phyloP scores from a whole-genome alignment of 257 asterid genomes.

The Ballota nigra region DNA sequence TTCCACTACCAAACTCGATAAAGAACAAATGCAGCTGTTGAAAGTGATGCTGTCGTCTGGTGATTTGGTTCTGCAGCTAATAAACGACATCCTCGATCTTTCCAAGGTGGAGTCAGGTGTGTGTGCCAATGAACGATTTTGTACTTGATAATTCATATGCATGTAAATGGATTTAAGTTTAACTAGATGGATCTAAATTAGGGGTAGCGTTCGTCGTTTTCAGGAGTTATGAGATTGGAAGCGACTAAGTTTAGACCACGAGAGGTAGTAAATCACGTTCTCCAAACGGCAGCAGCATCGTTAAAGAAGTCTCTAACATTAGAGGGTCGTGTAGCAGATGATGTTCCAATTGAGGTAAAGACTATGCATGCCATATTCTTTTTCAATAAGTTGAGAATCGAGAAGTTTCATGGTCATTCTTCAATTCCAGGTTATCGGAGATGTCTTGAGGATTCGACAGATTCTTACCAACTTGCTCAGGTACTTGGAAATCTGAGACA shows the following conservation, averaged over 20 bases:
- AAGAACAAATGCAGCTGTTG: constrained; percentile 68
- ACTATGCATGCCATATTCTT: neutral
- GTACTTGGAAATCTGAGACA: constrained; percentile 29
- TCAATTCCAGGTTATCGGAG: constrained; percentile 69
- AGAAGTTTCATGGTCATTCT: neutral
- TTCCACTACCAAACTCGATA: constrained; percentile 70
- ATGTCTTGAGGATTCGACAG: constrained; percentile 89
- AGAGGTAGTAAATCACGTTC: constrained; percentile 90
- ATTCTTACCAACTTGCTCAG: constrained; percentile 89
- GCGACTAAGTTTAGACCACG: constrained; percentile 90
- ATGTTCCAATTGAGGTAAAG: constrained; percentile 84
- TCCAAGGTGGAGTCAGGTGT: constrained; percentile 71
- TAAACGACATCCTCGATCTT: constrained; percentile 89
- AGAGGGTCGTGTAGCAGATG: constrained; percentile 85
- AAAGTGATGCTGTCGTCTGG: constrained; percentile 47
- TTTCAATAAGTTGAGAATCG: neutral
- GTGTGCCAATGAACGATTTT: constrained; percentile 17
- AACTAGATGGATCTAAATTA: neutral
- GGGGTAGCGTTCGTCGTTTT: neutral
- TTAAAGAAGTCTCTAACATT: constrained; percentile 66
- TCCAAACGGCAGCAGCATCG: constrained; percentile 93
- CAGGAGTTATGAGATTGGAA: constrained; percentile 92
- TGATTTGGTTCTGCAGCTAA: constrained; percentile 60
- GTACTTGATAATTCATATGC: neutral
- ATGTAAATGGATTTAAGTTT: neutral